Base-by-base conservation (phyloP, 139 green algal species). In the Chlamydomonas schloesseri region DNA sequence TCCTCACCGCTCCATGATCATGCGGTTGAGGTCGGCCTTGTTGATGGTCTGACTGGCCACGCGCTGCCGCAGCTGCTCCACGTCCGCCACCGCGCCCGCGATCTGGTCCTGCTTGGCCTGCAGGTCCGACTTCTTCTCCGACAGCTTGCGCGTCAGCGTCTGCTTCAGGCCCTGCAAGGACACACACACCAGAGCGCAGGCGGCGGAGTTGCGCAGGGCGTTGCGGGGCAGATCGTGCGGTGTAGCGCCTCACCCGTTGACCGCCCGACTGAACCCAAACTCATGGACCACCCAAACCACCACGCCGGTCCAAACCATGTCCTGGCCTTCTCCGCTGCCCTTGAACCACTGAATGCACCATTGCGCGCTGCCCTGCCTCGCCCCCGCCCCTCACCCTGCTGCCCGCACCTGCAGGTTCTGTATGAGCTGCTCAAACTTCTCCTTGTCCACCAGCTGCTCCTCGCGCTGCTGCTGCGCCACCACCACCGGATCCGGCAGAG, bases 21-120 rank as follows among this genome's bases (percentile, higher is more conserved):
- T 97, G 69, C 94, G 88, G 68, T 93, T 90, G n/a, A 98, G 88
- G 70, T 98, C 96, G 18, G 90, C 89, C 65, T 92, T 94, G 87
- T 93, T 95, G 28, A 97, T 67, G 0, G 94, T 93, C 88, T 98
- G 95, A 33, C 68, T 81, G 18, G 93, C 90, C 0, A 98, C 82
- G 18, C 83, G 82, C 29, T 81, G 74, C 24, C 89, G 83, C 89
- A 97, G 87, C 73, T 46, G 83, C 55, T 95, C 90, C n/a, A 93
- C 94, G 28, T 96, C 91, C 37, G 76, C 78, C 34, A 94, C 80
- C 75, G 95, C 87, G 2, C 47, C 58, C 28, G 81, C 74, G 3
- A 87, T 74, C 28, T 73, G 65, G n/a, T 90, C 74, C 74, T 85
- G 75, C 90, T 91, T 92, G 42, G 91, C 88, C 71, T 83, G 50